phyloP scores from a whole-genome alignment of 2,329 filamentous ascomycete genomes.

The Botrytis galanthina region DNA sequence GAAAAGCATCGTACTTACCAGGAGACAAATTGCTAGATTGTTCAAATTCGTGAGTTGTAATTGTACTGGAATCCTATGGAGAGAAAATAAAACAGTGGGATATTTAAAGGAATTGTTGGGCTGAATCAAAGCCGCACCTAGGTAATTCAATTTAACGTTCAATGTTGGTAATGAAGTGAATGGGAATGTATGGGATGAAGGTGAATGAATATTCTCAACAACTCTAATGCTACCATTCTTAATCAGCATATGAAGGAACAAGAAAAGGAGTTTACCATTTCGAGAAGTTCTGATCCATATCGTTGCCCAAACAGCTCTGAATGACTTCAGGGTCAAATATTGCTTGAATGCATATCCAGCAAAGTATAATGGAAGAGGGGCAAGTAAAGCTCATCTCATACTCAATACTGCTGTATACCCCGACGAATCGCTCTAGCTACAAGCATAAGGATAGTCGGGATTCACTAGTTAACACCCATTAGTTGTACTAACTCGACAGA shows the following conservation, averaged over 20 bases:
- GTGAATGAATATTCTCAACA: constrained; percentile 6
- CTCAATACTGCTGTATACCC: neutral
- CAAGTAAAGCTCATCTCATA: neutral
- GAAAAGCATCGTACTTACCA: neutral
- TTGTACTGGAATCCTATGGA: neutral
- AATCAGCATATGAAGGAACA: neutral
- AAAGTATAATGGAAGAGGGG: neutral
- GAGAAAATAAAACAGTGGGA: neutral
- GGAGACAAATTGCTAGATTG: neutral
- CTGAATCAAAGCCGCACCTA: too few species aligned
- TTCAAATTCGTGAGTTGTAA: neutral
- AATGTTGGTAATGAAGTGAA: constrained; percentile 1
- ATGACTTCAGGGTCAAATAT: neutral
- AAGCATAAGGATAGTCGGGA: neutral
- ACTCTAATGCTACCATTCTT: neutral
- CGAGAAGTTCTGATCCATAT: neutral
- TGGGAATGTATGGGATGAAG: neutral
- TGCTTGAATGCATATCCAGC: neutral
- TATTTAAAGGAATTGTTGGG: neutral
- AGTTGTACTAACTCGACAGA: neutral
- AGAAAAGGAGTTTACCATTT: too few species aligned
- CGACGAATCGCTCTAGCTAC: neutral
- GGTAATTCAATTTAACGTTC: neutral
- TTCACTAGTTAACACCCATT: neutral
- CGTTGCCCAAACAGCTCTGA: neutral